Percentiles rank a stretch among this genome's conserved stretches.
These are phyloP conservation scores for Gracilaria gracilis DNA, from an alignment of 23 red algal species.

Conservation along the genomic window DNA sequence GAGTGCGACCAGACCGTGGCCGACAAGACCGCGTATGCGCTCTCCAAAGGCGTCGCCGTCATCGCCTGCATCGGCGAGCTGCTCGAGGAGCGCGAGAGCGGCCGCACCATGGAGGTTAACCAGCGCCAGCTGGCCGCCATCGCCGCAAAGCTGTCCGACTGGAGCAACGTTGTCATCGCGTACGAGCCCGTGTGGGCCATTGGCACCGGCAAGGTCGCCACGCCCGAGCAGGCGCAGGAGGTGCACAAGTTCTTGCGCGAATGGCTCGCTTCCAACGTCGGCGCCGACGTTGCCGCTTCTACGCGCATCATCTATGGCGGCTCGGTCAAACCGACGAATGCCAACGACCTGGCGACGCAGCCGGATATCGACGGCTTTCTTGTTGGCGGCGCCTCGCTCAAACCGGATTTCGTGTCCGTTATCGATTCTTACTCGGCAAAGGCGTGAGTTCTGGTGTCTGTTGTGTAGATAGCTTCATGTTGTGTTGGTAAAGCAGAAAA, in stretches of 20 bases:
- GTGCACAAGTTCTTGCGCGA: slow-evolving; percentile 77
- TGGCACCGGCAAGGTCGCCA: slow-evolving; percentile 96
- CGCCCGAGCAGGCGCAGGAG: slow-evolving; percentile 95
- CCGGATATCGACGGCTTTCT: slow-evolving; percentile 94
- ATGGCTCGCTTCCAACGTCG: slow-evolving; percentile 82
- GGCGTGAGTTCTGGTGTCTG: not conserved
- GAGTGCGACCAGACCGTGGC: slow-evolving; percentile 84
- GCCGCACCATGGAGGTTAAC: slow-evolving; percentile 79
- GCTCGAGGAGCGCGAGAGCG: slow-evolving; percentile 86
- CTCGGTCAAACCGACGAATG: slow-evolving; percentile 80
- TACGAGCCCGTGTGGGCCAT: slow-evolving; percentile 99
- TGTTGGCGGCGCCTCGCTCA: slow-evolving; percentile 88
- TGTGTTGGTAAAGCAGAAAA: not conserved
- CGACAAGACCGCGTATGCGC: slow-evolving; percentile 84
- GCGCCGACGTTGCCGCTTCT: slow-evolving; percentile 65
- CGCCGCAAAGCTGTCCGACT: slow-evolving; percentile 70
- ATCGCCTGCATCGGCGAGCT: slow-evolving; percentile 94
- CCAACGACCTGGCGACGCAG: slow-evolving; percentile 77
- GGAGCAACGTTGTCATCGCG: slow-evolving; percentile 89
- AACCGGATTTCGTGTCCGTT: slow-evolving; percentile 87
- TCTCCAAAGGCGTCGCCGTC: slow-evolving; percentile 78
- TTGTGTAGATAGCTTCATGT: not conserved
- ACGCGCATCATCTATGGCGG: slow-evolving; percentile 95
- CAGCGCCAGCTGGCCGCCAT: slow-evolving; percentile 87
- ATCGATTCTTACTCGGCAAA: slow-evolving; percentile 71